Percentiles rank a stretch among this genome's conserved stretches.
These are phyloP conservation scores for Phytophthora crassamura DNA, from an alignment of 352 stramenopile species.

Conservation along the genomic window DNA sequence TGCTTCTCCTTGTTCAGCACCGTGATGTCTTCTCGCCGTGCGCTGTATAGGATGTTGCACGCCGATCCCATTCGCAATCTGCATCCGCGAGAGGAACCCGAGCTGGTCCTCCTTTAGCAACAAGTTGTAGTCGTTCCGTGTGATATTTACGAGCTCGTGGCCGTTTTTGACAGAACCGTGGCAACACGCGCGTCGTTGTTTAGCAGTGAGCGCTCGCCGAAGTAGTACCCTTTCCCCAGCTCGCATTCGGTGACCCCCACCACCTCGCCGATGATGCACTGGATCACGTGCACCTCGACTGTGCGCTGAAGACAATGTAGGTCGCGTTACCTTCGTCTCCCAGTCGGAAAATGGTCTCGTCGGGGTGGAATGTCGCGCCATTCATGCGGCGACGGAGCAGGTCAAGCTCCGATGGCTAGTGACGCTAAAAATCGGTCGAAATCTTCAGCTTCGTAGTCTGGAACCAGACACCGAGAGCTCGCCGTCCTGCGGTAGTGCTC, in stretches of 20 bases:
- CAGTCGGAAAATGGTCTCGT: constrained; percentile 72
- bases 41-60: constrained; percentile 28
- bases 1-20: constrained; percentile 63
- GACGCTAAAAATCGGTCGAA: constrained; percentile 67
- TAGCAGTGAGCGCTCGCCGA: constrained; percentile 71
- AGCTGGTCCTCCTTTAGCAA: constrained; percentile 79
- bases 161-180: constrained; percentile 64
- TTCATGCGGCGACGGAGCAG: constrained; percentile 68
- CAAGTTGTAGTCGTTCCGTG: constrained; percentile 71
- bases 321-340: constrained; percentile 77
- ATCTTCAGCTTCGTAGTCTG: constrained; percentile 82
- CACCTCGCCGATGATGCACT: constrained; percentile 63
- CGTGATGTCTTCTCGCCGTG: constrained; percentile 57
- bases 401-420: constrained; percentile 66
- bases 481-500: constrained; percentile 52
- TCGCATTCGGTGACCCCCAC: constrained; percentile 77
- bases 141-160: constrained; percentile 71
- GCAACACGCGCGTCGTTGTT: constrained; percentile 65
- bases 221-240: constrained; percentile 72
- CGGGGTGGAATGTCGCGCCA: constrained; percentile 49
- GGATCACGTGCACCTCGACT: constrained; percentile 67
- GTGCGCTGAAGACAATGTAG: constrained; percentile 72
- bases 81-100: constrained; percentile 70
- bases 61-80: constrained; percentile 50
- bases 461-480: constrained; percentile 78